Evolutionary conservation across 805 yeast genomes (phyloP).

Genomic region (Myxozyma sirexii): DNA sequence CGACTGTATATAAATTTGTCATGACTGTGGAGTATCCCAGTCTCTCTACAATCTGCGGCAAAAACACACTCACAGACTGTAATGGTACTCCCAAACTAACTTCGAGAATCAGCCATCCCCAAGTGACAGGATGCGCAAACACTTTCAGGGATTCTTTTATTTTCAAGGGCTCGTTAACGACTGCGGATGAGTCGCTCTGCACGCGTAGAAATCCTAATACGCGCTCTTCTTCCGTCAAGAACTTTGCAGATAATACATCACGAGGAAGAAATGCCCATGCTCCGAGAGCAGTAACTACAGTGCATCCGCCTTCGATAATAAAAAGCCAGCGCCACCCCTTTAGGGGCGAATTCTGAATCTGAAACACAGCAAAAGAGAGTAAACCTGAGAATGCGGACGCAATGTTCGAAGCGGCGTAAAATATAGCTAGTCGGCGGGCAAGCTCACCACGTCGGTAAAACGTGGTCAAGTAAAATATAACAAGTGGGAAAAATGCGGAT

Average conservation of each 20-base stretch:
- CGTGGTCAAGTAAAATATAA: constrained; percentile 49
- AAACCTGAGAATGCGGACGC: constrained; percentile 64
- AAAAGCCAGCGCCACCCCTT: constrained; percentile 55
- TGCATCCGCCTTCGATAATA: constrained; percentile 50
- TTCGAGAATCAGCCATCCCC: constrained; percentile 52
- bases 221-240: constrained; percentile 49
- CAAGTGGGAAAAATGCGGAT: constrained; percentile 47
- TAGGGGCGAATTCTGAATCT: constrained; percentile 45
- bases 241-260: constrained; percentile 44
- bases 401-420: constrained; percentile 56
- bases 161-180: constrained; percentile 44
- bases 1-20: constrained; percentile 68
- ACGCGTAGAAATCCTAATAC: constrained; percentile 47
- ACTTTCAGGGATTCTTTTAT: constrained; percentile 50
- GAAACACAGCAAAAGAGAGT: constrained; percentile 55
- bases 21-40: constrained; percentile 66
- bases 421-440: constrained; percentile 52
- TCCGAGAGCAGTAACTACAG: constrained; percentile 39
- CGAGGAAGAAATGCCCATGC: constrained; percentile 47
- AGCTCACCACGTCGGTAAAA: constrained; percentile 54
- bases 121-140: constrained; percentile 50
- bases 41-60: constrained; percentile 57
- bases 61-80: constrained; percentile 41
- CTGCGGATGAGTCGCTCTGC: constrained; percentile 51
- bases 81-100: constrained; percentile 53